phyloP scores from a whole-genome alignment of 2,329 filamentous ascomycete species.

The Mycogone perniciosa region DNA sequence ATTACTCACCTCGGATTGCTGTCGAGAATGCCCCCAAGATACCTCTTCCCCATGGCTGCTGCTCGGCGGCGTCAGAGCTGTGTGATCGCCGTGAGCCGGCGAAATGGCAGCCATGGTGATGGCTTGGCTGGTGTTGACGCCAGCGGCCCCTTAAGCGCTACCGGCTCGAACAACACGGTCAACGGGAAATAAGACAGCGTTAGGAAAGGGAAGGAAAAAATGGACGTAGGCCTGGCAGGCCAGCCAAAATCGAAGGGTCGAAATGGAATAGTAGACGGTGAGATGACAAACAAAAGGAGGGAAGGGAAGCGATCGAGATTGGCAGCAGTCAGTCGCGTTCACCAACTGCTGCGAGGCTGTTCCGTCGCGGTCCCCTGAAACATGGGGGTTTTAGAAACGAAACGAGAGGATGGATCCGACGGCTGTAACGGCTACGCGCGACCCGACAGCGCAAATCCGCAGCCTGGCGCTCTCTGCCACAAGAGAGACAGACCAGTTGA shows the following conservation, averaged over 20 bases:
- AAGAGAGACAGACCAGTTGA: not conserved
- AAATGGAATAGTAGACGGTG: not conserved
- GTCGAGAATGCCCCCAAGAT: constrained; percentile 36
- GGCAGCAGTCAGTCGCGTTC: constrained; percentile 3
- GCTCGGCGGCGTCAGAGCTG: constrained; percentile 42
- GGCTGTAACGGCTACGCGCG: constrained; percentile 1
- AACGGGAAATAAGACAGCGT: not conserved
- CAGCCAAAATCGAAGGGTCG: not conserved
- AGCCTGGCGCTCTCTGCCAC: constrained; percentile 5
- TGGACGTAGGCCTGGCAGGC: not conserved
- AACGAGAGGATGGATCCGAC: constrained; percentile 9
- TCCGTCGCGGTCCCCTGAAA: constrained; percentile 11
- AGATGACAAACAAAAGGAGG: not conserved
- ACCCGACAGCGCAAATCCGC: constrained; percentile 5
- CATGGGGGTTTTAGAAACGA: constrained; percentile 4
- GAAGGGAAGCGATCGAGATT: not conserved
- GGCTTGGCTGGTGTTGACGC: constrained; percentile 17
- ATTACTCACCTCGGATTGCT: constrained; percentile 34
- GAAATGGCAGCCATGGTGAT: constrained; percentile 47
- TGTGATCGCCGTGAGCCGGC: constrained; percentile 40
- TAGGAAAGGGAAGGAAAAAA: not conserved
- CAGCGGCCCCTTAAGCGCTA: constrained; percentile 22
- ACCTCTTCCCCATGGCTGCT: constrained; percentile 43
- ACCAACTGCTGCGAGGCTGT: constrained; percentile 8
- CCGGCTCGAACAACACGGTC: not conserved